phyloP scores from a whole-genome alignment of 306 rosid species.

The Casuarina cunninghamiana region DNA sequence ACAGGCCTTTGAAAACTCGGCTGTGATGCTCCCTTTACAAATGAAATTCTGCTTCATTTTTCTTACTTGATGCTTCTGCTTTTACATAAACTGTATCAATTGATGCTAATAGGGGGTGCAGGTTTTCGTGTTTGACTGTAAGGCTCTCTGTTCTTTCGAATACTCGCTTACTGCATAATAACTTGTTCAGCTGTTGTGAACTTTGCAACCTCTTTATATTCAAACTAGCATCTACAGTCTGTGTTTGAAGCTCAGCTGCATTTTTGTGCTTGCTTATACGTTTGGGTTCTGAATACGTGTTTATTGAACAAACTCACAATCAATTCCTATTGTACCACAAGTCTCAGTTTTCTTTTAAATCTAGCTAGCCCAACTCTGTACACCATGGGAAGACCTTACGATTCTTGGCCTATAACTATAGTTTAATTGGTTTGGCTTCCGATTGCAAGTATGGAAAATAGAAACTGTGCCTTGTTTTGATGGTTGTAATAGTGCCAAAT shows the following conservation, averaged over 20 bases:
- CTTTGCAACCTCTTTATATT: constrained; percentile 1
- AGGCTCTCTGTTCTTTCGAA: neutral
- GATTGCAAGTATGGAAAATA: too few species aligned
- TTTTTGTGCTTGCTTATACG: neutral
- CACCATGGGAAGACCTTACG: neutral
- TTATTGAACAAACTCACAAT: neutral
- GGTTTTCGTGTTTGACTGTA: too few species aligned
- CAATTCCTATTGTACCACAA: neutral
- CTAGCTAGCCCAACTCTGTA: constrained; percentile 9
- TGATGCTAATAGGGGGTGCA: neutral
- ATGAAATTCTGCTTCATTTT: neutral
- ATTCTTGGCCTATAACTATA: neutral
- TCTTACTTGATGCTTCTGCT: neutral
- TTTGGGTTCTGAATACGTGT: neutral
- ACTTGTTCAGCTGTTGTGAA: constrained; percentile 4
- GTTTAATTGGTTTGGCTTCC: too few species aligned
- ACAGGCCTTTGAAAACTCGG: constrained; percentile 22
- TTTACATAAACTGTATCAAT: neutral
- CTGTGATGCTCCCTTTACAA: constrained; percentile 1
- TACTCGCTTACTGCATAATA: constrained; percentile 3
- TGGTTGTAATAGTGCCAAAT: neutral
- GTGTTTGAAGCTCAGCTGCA: constrained; percentile 7
- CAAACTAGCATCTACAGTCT: constrained; percentile 8
- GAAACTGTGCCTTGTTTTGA: neutral
- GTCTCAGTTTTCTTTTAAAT: constrained; percentile 3